Conservation (phyloP, 768 basidiomycete species). For the Suillus clintonianus region DNA sequence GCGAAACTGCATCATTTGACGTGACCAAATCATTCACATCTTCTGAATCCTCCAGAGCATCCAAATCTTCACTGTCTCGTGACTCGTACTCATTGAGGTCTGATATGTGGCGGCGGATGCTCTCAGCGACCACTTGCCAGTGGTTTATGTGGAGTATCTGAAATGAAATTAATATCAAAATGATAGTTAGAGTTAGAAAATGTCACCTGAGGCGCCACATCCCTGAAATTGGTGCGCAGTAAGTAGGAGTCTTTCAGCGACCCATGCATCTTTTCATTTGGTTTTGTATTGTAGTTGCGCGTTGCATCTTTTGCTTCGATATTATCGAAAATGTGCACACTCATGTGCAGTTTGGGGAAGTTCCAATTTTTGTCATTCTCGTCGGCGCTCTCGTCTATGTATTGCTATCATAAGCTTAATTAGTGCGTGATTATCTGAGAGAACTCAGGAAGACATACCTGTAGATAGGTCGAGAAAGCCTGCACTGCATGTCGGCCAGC, state of each 20-base stretch:
- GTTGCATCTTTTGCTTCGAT: slow-evolving; percentile 35
- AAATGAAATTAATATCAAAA: neutral
- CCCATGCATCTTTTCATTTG: slow-evolving; percentile 32
- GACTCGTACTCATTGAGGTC: neutral
- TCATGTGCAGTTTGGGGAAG: slow-evolving; percentile 35
- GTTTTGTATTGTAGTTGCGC: slow-evolving; percentile 32
- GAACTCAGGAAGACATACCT: slow-evolving; percentile 13
- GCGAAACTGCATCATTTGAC: neutral
- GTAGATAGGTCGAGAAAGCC: slow-evolving; percentile 16
- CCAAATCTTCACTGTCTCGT: neutral
- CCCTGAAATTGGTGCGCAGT: slow-evolving; percentile 33
- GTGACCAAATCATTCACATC: neutral
- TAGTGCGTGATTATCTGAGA: too few species aligned
- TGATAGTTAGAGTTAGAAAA: neutral
- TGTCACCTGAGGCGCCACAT: slow-evolving; percentile 34
- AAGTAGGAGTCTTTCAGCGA: slow-evolving; percentile 27
- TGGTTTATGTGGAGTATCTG: neutral
- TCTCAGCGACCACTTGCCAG: neutral
- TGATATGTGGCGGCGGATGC: neutral
- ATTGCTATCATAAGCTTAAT: neutral
- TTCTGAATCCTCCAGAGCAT: neutral
- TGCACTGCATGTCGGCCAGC: slow-evolving; percentile 19
- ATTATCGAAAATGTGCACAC: slow-evolving; percentile 32
- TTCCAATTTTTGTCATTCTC: slow-evolving; percentile 27
- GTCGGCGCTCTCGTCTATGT: neutral